These are phyloP conservation scores for Phialophora expanda DNA, from an alignment of 2,329 filamentous ascomycete species.

Conservation along the genomic window DNA sequence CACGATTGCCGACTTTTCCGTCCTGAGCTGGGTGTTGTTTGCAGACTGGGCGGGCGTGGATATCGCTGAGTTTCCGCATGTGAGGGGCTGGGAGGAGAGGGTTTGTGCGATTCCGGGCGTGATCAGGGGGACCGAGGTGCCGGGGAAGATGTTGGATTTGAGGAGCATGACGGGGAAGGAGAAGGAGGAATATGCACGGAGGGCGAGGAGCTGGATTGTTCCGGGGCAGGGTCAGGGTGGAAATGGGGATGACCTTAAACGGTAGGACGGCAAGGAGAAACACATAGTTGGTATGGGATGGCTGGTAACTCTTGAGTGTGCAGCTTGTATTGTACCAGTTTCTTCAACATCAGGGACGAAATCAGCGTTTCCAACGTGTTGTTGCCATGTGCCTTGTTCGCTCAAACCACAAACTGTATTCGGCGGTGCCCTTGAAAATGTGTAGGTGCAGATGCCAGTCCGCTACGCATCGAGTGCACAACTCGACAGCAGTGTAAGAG, in stretches of 20 bases:
- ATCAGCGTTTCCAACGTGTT: no score
- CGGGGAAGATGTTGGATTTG: neutral
- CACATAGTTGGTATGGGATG: no score
- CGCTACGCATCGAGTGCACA: neutral
- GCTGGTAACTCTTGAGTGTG: no score
- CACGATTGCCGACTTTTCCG: constrained; percentile 55
- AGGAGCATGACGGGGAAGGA: constrained; percentile 1
- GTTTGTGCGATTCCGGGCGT: constrained; percentile 29
- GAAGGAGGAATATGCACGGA: constrained; percentile 12
- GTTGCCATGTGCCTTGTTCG: no score
- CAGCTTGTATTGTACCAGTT: no score
- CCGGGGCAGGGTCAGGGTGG: no score
- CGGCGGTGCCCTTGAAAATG: no score
- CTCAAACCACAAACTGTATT: no score
- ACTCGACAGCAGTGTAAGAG: neutral
- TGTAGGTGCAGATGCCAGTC: neutral
- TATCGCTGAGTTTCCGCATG: constrained; percentile 42
- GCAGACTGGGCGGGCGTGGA: constrained; percentile 41
- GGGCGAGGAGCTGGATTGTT: constrained; percentile 7
- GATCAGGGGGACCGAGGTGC: neutral
- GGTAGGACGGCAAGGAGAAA: no score
- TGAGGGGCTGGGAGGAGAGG: constrained; percentile 43
- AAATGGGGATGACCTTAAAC: no score
- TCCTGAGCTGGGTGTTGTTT: constrained; percentile 51
- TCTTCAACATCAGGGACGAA: no score